Base-by-base conservation (phyloP, 2,329 filamentous ascomycete species). In the Celoporthe dispersa region DNA sequence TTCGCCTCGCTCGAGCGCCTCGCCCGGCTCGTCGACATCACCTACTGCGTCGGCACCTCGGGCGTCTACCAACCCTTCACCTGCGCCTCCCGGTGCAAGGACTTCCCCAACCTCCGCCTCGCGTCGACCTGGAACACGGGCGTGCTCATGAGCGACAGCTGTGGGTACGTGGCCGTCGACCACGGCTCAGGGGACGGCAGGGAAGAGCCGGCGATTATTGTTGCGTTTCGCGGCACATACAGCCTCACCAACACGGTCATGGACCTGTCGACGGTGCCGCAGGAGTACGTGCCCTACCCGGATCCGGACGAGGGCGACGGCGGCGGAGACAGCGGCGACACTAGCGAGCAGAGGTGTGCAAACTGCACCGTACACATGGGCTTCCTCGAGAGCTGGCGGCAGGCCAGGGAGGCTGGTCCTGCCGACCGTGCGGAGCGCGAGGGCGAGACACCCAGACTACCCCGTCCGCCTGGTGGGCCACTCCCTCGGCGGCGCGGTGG, bases 361-460 rank as follows among this genome's bases (percentile, higher is more conserved):
- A 95, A 97, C 79, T 99, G 96, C 80, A 97, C 93, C 6, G 95
- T 98, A 1, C 96, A 99, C 78, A 90, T 89, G 71, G 96, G 96
- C 25, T 99, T 99, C 80, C 88, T 96, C 77, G 85, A 87, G 22
- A 94, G 94, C 0, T 99, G 96, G 95, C 83, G 86, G 65, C 89
- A 90, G 76, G 92, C 94, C 0, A 88, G 93, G 64, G n/a, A 82
- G 86, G 39, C 81, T 86, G 2, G 88, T 99, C 37, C 79, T 97
- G 22, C 87, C 91, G 0, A 83, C 90, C 37, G 81, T 99, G 4
- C 82, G 88, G 67, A 80, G 82, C 6, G 83, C 93, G 6, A 83
- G 86, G 33, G 78, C 83, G 22, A 81, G 86, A 57, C 87, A 95
- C 76, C 92, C 92, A 0, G 82, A 87, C 33, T 95, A 97, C 75